phyloP scores from a whole-genome alignment of 495 filamentous ascomycete genomes.

The Tuber magnatum region DNA sequence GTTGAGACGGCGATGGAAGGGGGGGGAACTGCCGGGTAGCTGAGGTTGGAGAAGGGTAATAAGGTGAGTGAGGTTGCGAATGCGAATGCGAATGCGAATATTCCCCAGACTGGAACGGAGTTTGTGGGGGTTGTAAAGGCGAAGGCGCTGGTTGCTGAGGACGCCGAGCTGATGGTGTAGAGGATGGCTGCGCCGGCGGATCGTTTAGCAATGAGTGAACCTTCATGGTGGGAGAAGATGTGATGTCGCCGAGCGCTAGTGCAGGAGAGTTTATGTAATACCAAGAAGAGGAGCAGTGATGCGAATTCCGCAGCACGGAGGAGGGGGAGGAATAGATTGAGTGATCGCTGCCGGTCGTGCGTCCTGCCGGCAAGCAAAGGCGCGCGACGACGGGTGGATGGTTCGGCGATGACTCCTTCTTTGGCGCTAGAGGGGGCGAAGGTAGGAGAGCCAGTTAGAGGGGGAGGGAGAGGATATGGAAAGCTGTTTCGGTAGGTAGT shows the following conservation, averaged over 20 bases:
- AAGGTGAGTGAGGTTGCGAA: slow-evolving; percentile 35
- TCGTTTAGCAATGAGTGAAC: slow-evolving; percentile 39
- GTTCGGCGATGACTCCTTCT: not conserved
- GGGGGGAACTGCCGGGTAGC: slow-evolving; percentile 28
- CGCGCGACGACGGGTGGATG: slow-evolving; percentile 2
- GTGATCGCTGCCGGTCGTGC: slow-evolving; percentile 1
- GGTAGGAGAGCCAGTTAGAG: slow-evolving; percentile 14
- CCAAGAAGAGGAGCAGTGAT: not conserved
- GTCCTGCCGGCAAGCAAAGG: slow-evolving; percentile 4
- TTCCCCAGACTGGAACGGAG: slow-evolving; percentile 26
- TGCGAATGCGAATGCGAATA: slow-evolving; percentile 27
- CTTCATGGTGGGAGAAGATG: slow-evolving; percentile 28
- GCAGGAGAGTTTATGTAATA: slow-evolving; percentile 13
- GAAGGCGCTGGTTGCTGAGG: slow-evolving; percentile 26
- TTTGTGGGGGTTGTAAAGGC: slow-evolving; percentile 30
- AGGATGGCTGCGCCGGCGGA: slow-evolving; percentile 18
- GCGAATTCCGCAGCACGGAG: slow-evolving; percentile 4
- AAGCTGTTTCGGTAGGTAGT: slow-evolving; percentile 15
- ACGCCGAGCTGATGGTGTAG: slow-evolving; percentile 25
- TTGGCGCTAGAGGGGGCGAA: slow-evolving; percentile 11
- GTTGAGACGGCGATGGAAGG: slow-evolving; percentile 31
- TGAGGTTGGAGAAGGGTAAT: slow-evolving; percentile 19
- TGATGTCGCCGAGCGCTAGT: not conserved
- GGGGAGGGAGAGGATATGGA: slow-evolving; percentile 2
- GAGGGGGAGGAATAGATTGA: slow-evolving; percentile 8